Evolutionary conservation across 768 basidiomycete species (phyloP), one percentile per base, ranked within the genome.

Genomic region (Cystobasidiopsis lactophilus): DNA sequence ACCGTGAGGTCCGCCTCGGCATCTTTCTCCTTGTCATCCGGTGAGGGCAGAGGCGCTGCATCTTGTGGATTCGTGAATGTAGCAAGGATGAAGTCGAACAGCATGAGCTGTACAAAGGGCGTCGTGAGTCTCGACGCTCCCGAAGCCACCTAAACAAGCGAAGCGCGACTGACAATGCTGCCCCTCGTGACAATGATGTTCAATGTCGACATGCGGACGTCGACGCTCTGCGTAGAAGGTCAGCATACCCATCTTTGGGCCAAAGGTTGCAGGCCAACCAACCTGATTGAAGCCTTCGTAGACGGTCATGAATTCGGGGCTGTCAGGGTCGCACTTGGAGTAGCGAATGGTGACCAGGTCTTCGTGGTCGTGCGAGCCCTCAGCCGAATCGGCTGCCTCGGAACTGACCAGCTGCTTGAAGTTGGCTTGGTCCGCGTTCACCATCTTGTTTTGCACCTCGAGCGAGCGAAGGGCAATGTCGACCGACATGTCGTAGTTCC

Each of bases 51-150:
- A 1, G 55, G 27, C 1, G 50, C 18, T 2, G 48, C 50, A 49
- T 62, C 53, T 16, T 54, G 33, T 2, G 53, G 53, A 24, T 59
- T 55, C 14, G 62, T 60, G 66, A 98, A 98, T 0, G 93, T 95
- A 2, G 82, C 80, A 80, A 98, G 89, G 66, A 98, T 76, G 69
- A 91, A 95, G 68, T 96, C 88, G 67, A 95, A 96, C 21, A 95
- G 67, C 1, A 80, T 74, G 35, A 98, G 58, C 57, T 58, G 41
- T 43, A 43, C 27, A 19, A 18, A 7, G 19, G 23, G n/a, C n/a
- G n/a, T n/a, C n/a, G 19, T 11, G 7, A 43, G 19, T 11, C 41
- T 19, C 19, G 19, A 19, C 41, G 41, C 9, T 39, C 38, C 19
- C 26, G 31, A 23, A 18, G 3, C 7, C n/a, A n/a, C n/a, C n/a